A percentile compares a stretch with the other conserved stretches of the same genome.
phyloP scores from a whole-genome alignment of 2,329 filamentous ascomycete species.

The Emericellopsis cladophorae region DNA sequence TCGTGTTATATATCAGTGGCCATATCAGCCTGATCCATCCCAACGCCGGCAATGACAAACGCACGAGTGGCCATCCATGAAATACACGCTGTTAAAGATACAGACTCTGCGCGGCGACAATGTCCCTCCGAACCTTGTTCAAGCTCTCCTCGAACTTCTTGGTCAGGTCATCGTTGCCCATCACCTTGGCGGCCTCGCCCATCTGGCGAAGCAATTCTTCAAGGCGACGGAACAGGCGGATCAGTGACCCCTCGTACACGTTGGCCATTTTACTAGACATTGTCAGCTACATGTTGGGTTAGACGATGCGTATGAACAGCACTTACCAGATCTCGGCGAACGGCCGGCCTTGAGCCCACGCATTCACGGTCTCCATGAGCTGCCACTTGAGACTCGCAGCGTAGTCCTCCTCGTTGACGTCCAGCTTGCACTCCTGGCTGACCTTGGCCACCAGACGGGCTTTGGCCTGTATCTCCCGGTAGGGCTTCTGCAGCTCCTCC shows the following conservation, averaged over 20 bases:
- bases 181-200: slow-evolving; percentile 90
- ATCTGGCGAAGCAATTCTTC: slow-evolving; percentile 93
- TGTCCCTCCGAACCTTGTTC: slow-evolving; percentile 77
- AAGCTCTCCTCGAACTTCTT: slow-evolving; percentile 84
- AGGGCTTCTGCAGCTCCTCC: slow-evolving; percentile 79
- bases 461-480: slow-evolving; percentile 74
- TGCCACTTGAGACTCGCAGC: slow-evolving; percentile 82
- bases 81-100: slow-evolving; percentile 49
- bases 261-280: slow-evolving; percentile 87
- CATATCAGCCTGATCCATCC: too few species aligned
- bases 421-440: slow-evolving; percentile 84
- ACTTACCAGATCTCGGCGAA: slow-evolving; percentile 93
- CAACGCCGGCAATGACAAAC: too few species aligned
- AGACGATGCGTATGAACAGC: background rate
- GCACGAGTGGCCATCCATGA: too few species aligned
- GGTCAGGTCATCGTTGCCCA: slow-evolving; percentile 91
- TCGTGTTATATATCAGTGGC: too few species aligned
- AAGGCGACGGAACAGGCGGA: slow-evolving; percentile 87
- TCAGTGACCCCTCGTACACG: slow-evolving; percentile 91
- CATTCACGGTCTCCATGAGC: slow-evolving; percentile 90
- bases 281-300: background rate
- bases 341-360: slow-evolving; percentile 80
- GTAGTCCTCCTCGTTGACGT: slow-evolving; percentile 92
- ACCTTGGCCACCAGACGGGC: slow-evolving; percentile 86
- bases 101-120: slow-evolving; percentile 87